phyloP scores from a whole-genome alignment of 306 rosid genomes.

The Prunus mume region DNA sequence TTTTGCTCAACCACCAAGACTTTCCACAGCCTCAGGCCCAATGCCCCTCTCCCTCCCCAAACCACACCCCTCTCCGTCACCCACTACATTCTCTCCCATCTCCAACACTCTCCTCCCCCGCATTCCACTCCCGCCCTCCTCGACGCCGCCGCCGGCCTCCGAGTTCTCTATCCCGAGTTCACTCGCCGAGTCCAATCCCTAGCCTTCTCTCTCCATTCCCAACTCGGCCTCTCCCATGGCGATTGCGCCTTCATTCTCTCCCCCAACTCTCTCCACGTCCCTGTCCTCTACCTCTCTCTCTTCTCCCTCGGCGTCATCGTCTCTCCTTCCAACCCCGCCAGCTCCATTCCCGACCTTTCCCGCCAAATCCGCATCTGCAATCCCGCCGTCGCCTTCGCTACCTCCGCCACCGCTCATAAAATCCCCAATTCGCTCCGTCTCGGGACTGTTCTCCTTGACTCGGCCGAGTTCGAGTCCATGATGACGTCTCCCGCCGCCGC shows the following conservation, averaged over 20 bases:
- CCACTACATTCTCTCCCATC: constrained; percentile 23
- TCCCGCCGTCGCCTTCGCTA: constrained; percentile 35
- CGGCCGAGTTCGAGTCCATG: constrained; percentile 33
- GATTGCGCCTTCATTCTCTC: constrained; percentile 30
- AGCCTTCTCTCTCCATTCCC: constrained; percentile 13
- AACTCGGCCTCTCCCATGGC: constrained; percentile 4
- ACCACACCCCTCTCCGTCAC: constrained; percentile 25
- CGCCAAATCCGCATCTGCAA: constrained; percentile 30
- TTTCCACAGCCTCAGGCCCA: constrained; percentile 27
- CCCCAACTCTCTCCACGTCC: constrained; percentile 25
- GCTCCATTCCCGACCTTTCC: constrained; percentile 22
- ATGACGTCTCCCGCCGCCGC: constrained; percentile 1
- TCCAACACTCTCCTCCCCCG: constrained; percentile 17
- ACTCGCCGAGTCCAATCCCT: constrained; percentile 18
- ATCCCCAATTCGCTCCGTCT: constrained; percentile 15
- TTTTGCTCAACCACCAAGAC: constrained; percentile 16
- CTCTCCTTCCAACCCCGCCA: constrained; percentile 34
- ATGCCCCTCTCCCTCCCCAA: constrained; percentile 19
- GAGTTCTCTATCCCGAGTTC: constrained; percentile 26
- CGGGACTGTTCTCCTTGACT: constrained; percentile 23
- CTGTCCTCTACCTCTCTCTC: constrained; percentile 34
- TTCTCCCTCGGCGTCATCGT: constrained; percentile 30
- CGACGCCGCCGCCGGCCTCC: constrained; percentile 18
- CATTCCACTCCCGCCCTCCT: constrained; percentile 27
- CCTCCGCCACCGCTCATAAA: constrained; percentile 17